Conservation (phyloP, 2,329 filamentous ascomycete species). For the Gnomoniopsis smithogilvyi region DNA sequence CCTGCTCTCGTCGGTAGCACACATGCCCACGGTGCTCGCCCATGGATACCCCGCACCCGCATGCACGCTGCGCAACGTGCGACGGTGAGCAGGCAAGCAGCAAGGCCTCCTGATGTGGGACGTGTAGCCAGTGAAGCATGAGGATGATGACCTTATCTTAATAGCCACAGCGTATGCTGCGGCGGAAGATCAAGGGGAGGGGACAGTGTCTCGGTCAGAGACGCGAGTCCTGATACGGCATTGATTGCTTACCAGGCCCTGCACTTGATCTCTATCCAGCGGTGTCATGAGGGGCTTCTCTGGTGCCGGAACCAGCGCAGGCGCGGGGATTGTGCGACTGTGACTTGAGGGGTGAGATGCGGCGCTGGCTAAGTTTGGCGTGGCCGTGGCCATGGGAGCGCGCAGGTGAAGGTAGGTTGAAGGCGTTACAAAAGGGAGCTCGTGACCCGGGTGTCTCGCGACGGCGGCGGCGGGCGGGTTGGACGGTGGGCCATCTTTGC, state of each 20-base stretch:
- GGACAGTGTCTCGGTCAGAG: conserved; percentile 16
- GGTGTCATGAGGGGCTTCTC: conserved; percentile 46
- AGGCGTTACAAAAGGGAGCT: conserved; percentile 57
- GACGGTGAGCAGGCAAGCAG: conserved; percentile 7
- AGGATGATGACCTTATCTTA: not conserved
- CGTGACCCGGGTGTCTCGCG: conserved; percentile 35
- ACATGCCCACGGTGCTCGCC: conserved; percentile 2
- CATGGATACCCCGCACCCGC: conserved; percentile 17
- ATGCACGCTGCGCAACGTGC: conserved; percentile 11
- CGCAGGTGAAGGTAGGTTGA: conserved; percentile 49
- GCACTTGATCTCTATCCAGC: conserved; percentile 73
- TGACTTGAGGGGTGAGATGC: conserved; percentile 21
- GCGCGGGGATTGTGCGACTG: conserved; percentile 32
- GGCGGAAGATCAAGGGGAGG: conserved; percentile 5
- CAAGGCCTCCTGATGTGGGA: conserved; percentile 13
- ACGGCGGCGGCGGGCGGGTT: conserved; percentile 17
- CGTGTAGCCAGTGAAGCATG: conserved; percentile 9
- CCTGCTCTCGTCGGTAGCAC: not conserved
- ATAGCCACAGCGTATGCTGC: not conserved
- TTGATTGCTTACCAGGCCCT: conserved; percentile 65
- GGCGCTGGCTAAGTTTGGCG: conserved; percentile 5
- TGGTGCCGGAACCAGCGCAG: conserved; percentile 20
- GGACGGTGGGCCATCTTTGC: conserved; percentile 19
- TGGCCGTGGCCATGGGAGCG: conserved; percentile 15
- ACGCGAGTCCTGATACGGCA: not conserved